These are phyloP conservation scores for Boletus eberwhitei DNA, from an alignment of 768 basidiomycete genomes.

Conservation along the genomic window DNA sequence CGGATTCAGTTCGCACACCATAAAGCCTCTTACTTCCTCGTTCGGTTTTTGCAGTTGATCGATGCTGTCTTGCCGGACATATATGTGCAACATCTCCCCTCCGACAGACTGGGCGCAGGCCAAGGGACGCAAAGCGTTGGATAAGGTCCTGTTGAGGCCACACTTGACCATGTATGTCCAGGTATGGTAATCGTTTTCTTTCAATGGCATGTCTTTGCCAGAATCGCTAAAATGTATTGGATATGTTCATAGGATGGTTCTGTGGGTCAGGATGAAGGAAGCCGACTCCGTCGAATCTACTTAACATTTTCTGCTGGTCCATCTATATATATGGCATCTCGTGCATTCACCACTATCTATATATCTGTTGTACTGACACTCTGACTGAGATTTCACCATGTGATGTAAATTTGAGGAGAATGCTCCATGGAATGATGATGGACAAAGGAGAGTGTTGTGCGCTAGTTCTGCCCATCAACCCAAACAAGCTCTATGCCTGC, in stretches of 20 bases:
- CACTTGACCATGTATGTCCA: slow-evolving; percentile 44
- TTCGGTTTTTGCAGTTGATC: slow-evolving; percentile 50
- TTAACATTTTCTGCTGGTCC: neutral
- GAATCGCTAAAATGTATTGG: neutral
- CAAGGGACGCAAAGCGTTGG: slow-evolving; percentile 35
- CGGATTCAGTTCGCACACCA: slow-evolving; percentile 48
- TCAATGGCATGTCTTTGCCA: neutral
- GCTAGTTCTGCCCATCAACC: too few species aligned
- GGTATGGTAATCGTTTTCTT: slow-evolving; percentile 23
- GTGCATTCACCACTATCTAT: neutral
- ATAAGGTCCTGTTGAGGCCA: slow-evolving; percentile 38
- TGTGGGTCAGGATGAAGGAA: slow-evolving; percentile 28
- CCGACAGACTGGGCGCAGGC: slow-evolving; percentile 34
- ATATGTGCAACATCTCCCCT: slow-evolving; percentile 34
- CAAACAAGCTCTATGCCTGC: too few species aligned
- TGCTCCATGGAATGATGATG: too few species aligned
- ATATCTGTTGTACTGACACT: neutral
- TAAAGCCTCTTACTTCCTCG: slow-evolving; percentile 51
- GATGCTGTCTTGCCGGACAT: slow-evolving; percentile 38
- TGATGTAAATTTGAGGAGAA: too few species aligned
- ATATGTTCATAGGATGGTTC: slow-evolving; percentile 14
- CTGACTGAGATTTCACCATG: too few species aligned
- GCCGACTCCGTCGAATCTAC: slow-evolving; percentile 1
- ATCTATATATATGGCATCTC: neutral
- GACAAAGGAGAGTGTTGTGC: too few species aligned